Evolutionary conservation across 75 land plant genomes (phyloP), one percentile per base, ranked within the genome.

Genomic region (Gnetum montanum): DNA sequence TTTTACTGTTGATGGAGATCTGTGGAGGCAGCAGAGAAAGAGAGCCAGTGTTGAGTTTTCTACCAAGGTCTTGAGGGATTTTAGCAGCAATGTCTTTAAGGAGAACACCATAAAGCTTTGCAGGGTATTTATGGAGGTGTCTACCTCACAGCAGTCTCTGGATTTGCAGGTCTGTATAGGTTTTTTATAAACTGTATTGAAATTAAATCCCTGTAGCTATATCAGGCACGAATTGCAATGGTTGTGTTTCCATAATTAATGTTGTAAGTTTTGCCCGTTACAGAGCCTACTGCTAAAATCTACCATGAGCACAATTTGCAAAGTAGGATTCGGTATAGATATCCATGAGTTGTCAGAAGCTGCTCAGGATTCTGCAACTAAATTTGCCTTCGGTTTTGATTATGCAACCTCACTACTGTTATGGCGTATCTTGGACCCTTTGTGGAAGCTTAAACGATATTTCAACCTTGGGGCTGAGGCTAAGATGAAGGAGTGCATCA

Each of bases 291-390:
- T 76, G 23, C 60, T 79, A 80, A 82, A 71, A 53, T 65, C 79
- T 41, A 75, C 80, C 4, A 43, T 86, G 54, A 87, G 83, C 49
- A 71, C 83, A 2, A 79, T 79, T 6, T 83, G 73, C 61, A 70
- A 76, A 63, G 64, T 86, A 28, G 80, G 74, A 7, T 86, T 86
- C 59, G 87, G 91, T n/a, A 43, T 76, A 41, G 82, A 86, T 8
- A 49, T 83, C 26, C 65, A 73, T 43, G 61, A 47, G 60, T 56
- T 83, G 60, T 50, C 46, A 19, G 65, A 78, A 23, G 6, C 55
- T 1, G 33, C 19, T 36, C 48, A 74, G 23, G 70, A 33, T 33
- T 64, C 67, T 29, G 72, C 65, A 46, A 57, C 69, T 12, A 10
- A 41, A 7, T 75, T 86, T 29, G 37, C 71, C 54, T 30, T 48